Conservation (phyloP, 108 stramenopile species). For the Nitzschia putrida region DNA sequence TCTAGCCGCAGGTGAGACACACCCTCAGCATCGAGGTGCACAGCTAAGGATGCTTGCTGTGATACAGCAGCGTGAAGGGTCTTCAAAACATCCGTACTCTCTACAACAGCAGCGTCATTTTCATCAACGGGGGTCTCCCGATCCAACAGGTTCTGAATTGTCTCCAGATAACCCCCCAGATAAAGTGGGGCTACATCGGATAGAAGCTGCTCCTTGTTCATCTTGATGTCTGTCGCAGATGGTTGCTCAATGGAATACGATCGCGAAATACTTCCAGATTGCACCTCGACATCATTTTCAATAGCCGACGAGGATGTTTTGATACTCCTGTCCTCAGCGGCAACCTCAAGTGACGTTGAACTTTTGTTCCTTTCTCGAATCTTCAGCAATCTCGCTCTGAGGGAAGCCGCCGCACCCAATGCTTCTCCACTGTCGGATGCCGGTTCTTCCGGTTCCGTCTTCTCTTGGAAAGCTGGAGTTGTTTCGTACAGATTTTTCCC, state of each 20-base stretch:
- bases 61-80: conserved; percentile 51
- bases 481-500: background rate
- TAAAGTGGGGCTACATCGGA: background rate
- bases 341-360: background rate
- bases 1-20: conserved; percentile 27
- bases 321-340: too few relatives aligned
- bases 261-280: too few relatives aligned
- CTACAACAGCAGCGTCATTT: conserved; percentile 34
- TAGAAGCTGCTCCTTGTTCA: background rate
- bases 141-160: conserved; percentile 28
- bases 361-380: conserved; percentile 47
- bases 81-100: conserved; percentile 43
- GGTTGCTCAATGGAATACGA: too few relatives aligned
- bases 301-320: too few relatives aligned
- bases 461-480: background rate
- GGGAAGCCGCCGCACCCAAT: conserved; percentile 57
- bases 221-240: too few relatives aligned
- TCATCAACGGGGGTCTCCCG: conserved; percentile 31
- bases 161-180: conserved; percentile 18
- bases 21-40: conserved; percentile 4
- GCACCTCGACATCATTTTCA: too few relatives aligned
- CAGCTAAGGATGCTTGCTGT: conserved; percentile 32
- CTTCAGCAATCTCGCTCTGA: conserved; percentile 53
- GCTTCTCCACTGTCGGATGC: background rate
- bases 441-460: background rate